phyloP scores from a whole-genome alignment of 257 asterid species.

The Capsicum pubescens region DNA sequence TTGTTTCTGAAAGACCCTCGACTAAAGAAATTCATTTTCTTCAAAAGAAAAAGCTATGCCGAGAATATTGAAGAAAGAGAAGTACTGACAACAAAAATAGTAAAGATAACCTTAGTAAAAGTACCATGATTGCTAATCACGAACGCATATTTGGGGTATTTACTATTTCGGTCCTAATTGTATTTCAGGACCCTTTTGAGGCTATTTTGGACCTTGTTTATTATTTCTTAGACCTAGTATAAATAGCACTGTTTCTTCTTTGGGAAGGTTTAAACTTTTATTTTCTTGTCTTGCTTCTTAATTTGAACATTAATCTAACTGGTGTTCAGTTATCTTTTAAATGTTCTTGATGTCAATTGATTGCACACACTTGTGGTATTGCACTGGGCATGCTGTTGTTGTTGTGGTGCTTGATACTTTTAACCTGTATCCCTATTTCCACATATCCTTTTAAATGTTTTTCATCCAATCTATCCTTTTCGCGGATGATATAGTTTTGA shows the following conservation, averaged over 20 bases:
- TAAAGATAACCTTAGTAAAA: background rate
- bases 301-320: background rate
- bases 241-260: background rate
- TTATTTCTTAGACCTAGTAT: background rate
- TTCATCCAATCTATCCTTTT: background rate
- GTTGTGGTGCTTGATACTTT: background rate
- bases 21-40: background rate
- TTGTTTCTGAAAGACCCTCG: background rate
- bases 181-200: background rate
- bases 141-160: background rate
- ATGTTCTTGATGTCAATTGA: constrained; percentile 1
- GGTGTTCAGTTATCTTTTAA: background rate
- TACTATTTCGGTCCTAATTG: background rate
- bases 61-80: background rate
- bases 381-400: no score
- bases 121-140: background rate
- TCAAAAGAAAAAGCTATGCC: background rate
- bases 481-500: no score
- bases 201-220: constrained; percentile 16
- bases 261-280: background rate
- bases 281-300: background rate
- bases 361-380: background rate
- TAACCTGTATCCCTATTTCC: constrained; percentile 14
- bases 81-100: background rate
- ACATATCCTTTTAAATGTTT: background rate